Percentiles rank a stretch among this genome's conserved stretches.
These are phyloP conservation scores for Pseudonitzschia pungens DNA, from an alignment of 108 stramenopile species.

Conservation along the genomic window DNA sequence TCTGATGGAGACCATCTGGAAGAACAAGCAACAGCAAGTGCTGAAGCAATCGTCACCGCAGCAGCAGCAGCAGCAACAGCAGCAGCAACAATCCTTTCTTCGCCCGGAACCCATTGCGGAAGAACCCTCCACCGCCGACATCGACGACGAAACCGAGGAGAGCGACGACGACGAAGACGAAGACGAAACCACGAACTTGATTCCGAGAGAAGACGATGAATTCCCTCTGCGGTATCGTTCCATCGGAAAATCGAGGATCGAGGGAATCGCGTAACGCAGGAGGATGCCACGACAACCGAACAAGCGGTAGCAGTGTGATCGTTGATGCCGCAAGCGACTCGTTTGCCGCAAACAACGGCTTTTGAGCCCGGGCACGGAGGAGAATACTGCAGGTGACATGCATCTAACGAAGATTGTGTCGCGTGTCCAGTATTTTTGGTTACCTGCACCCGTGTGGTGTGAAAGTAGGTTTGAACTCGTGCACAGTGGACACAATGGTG, in stretches of 20 bases:
- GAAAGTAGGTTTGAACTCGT: too few species aligned
- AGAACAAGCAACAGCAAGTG: slow-evolving; percentile 14
- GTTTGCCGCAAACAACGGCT: too few species aligned
- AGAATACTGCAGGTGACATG: too few species aligned
- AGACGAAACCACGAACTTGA: slow-evolving; percentile 29
- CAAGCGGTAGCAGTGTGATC: too few species aligned
- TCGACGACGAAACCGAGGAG: neutral
- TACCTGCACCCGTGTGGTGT: too few species aligned
- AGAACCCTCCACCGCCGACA: neutral
- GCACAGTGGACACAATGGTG: too few species aligned
- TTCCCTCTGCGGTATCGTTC: neutral
- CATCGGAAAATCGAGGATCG: slow-evolving; percentile 2
- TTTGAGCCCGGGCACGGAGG: too few species aligned
- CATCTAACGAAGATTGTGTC: too few species aligned
- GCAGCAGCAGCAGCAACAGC: neutral
- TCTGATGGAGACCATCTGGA: slow-evolving; percentile 40
- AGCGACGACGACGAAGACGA: slow-evolving; percentile 5
- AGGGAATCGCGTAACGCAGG: neutral
- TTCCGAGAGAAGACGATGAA: slow-evolving; percentile 5
- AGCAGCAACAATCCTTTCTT: neutral
- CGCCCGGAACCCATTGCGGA: too few species aligned
- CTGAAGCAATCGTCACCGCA: neutral
- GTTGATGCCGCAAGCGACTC: too few species aligned
- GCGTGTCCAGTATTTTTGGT: too few species aligned
- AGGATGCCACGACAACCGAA: too few species aligned